phyloP scores from a whole-genome alignment of 2,329 filamentous ascomycete genomes.

The Alternaria brassicicola region DNA sequence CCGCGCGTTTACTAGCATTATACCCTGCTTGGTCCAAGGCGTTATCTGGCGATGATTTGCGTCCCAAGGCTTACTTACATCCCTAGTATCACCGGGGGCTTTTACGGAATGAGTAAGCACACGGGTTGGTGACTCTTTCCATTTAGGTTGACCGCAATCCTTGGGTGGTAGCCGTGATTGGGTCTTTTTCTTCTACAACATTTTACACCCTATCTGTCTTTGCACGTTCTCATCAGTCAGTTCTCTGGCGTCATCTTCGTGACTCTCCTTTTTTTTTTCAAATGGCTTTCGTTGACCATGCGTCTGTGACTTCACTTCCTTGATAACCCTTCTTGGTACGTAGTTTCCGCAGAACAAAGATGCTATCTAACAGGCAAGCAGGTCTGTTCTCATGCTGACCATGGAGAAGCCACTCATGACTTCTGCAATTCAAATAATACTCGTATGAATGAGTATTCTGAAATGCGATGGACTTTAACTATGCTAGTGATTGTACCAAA shows the following conservation, averaged over 20 bases:
- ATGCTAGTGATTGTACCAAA: neutral
- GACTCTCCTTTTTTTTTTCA: neutral
- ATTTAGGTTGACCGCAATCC: neutral
- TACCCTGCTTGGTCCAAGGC: slow-evolving; percentile 25
- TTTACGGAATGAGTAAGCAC: neutral
- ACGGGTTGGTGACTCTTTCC: neutral
- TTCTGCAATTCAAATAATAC: neutral
- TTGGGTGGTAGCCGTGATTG: neutral
- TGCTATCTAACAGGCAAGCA: neutral
- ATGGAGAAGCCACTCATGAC: neutral
- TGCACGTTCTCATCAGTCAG: neutral
- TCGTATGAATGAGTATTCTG: neutral
- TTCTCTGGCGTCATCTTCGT: neutral
- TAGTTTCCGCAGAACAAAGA: neutral
- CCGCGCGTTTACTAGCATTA: slow-evolving; percentile 21
- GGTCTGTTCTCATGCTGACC: neutral
- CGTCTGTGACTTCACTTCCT: neutral
- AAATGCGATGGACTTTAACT: neutral
- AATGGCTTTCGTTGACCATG: neutral
- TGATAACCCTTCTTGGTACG: neutral
- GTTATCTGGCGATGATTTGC: slow-evolving; percentile 3
- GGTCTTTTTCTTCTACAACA: neutral
- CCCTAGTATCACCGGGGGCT: neutral
- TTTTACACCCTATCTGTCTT: neutral
- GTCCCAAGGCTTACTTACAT: neutral